Base-by-base conservation (phyloP, 345 rosid species). In the Arabidopsis arenosa region DNA sequence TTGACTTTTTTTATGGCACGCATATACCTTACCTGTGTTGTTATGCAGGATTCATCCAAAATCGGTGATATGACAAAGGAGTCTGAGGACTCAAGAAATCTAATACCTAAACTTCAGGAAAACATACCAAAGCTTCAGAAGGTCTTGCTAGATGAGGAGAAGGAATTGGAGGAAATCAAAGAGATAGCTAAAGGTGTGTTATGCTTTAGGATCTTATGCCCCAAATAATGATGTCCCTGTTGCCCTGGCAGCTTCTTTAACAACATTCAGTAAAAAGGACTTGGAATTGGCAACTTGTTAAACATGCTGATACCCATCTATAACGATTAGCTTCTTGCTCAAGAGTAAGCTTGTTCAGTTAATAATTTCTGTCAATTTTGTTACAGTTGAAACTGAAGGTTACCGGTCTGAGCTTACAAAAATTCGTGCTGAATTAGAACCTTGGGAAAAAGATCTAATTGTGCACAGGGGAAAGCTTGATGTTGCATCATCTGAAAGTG, bases 401-500 rank as follows among this genome's bases (percentile, higher is more conserved):
- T 82, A 86, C 75, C 90, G 89, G 78, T 81, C 91, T 66, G 88
- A 95, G 84, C 97, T 95, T 74, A 83, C 77, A 32, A 88, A 80
- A 52, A 85, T 95, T 68, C 97, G 99, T 14, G 83, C 91, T 59
- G 92, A 95, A 68, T 68, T 95, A 78, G 93, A 95, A 81, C 99
- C 99, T 35, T 95, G 99, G 98, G 98, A 95, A 59, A 84, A 83
- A 48, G 89, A 90, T 74, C 61, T 92, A 79, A 92, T 92, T 78
- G 90, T 82, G 80, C 97, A 86, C 85, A 92, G 74, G 85, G 99
- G 99, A 66, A 87, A 88, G 74, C 87, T 89, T 82, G 98, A 90
- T 67, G 98, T 92, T 77, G 93, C 99, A 79, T 79, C 76, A 59
- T 87, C 96, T 5, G 97, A 90, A 75, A 84, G 85, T 64, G 88